Evolutionary conservation across 2,329 filamentous ascomycete species (phyloP), one percentile per base, ranked within the genome.

Genomic region (Monosporascus sp.): DNA sequence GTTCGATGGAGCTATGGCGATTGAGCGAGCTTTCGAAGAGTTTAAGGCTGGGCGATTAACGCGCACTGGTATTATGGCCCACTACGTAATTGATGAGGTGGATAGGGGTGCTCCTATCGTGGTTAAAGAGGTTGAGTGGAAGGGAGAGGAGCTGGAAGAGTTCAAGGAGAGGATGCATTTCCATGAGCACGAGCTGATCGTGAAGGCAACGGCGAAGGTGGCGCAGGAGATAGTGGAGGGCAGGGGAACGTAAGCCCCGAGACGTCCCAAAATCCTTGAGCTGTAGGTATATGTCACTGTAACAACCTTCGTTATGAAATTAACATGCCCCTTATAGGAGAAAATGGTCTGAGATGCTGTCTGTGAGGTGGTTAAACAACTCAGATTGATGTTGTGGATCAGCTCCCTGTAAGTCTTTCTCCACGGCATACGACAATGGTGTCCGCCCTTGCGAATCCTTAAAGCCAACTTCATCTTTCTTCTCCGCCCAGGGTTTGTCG

Each of bases 1-100:
- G 61, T 88, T 88, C 67, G 84, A 88, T 61, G 87, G 87, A 16
- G 79, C 79, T 48, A 72, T 80, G 58, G 88, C 87, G n/a, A 90
- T 91, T 61, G 78, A 84, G 61, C 77, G 86, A 49, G 87, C 87
- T 24, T 86, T 82, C 71, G 75, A 78, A 52, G 86, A 84, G 53
- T 89, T 82, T 66, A 65, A 80, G 62, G 63, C 63, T 7, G 70
- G 71, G 27, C 80, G 79, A 58, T 79, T 90, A 11, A 79, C 80
- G 59, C 80, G 78, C 59, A 95, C 91, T 0, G 91, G 91, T 1
- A 86, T 95, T 51, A 97, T 96, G 91, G 84, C 91, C 17, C 91
- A 96, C 72, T 87, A 92, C 70, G 91, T 96, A 46, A 85, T 89
- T 57, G 76, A 74, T 7, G 84, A 93, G 68, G 90, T 96, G 51